phyloP scores from a whole-genome alignment of 768 basidiomycete genomes.

The Lanmaoa rubissima region DNA sequence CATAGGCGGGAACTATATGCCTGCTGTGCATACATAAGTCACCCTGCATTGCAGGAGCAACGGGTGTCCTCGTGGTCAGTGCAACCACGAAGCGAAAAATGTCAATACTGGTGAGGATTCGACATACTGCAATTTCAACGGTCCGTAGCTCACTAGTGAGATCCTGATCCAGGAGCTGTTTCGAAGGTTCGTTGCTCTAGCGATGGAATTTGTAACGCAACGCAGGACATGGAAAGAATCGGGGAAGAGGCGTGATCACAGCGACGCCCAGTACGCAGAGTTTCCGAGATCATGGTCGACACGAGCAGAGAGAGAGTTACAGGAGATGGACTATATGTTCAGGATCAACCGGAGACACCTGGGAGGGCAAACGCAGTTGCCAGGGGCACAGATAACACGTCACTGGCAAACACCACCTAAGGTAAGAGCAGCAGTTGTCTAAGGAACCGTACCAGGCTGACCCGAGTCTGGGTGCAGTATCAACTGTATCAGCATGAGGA shows the following conservation, averaged over 20 bases:
- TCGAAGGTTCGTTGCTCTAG: constrained; percentile 23
- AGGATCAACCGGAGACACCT: constrained; percentile 13
- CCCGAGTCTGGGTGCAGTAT: constrained; percentile 5
- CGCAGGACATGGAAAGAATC: constrained; percentile 19
- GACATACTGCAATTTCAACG: constrained; percentile 8
- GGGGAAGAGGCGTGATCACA: constrained; percentile 3
- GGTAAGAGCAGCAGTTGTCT: constrained; percentile 13
- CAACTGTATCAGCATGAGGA: constrained; percentile 14
- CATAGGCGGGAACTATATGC: constrained; percentile 7
- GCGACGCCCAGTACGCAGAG: constrained; percentile 17
- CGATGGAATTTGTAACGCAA: constrained; percentile 22
- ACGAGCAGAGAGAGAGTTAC: constrained; percentile 24
- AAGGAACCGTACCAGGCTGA: constrained; percentile 7
- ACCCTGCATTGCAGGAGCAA: constrained; percentile 12
- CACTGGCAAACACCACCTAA: constrained; percentile 15
- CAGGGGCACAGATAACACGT: background rate
- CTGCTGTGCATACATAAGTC: constrained; percentile 26
- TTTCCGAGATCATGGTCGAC: constrained; percentile 28
- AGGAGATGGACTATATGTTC: constrained; percentile 26
- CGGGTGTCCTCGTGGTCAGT: constrained; percentile 25
- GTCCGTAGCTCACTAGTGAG: constrained; percentile 16
- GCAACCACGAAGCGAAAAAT: constrained; percentile 25
- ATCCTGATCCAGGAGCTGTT: constrained; percentile 20
- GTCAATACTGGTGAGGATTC: constrained; percentile 30
- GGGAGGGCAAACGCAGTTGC: constrained; percentile 8